Conservation (phyloP, 176 grass and related monocot species). For the Tuctoria greenei region DNA sequence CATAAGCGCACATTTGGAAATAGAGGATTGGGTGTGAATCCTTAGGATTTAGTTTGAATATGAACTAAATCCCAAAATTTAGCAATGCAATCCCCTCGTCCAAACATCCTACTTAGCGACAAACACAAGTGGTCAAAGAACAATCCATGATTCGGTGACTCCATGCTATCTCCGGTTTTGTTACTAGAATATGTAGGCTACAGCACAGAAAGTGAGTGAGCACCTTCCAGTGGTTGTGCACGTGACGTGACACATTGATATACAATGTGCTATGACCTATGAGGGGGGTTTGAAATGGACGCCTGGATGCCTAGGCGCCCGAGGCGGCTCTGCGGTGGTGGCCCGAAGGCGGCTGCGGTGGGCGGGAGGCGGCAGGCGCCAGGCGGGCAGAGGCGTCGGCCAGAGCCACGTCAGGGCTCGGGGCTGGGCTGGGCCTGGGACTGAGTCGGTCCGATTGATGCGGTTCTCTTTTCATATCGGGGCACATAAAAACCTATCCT, state of each 20-base stretch:
- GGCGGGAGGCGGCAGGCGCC: no score
- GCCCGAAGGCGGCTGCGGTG: no score
- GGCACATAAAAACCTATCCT: no score
- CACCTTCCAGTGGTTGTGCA: constrained; percentile 12
- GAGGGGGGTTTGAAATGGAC: no score
- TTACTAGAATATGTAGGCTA: constrained; percentile 15
- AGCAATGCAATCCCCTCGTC: neutral
- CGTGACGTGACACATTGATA: neutral
- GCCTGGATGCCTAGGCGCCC: no score
- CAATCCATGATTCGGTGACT: neutral
- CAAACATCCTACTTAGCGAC: neutral
- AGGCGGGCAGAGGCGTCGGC: no score
- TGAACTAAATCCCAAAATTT: neutral
- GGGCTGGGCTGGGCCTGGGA: no score
- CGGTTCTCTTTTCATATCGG: no score
- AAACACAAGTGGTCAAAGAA: neutral
- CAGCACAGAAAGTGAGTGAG: neutral
- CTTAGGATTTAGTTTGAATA: neutral
- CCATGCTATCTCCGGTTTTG: neutral
- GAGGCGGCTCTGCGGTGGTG: no score
- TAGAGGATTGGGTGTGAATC: constrained; percentile 4
- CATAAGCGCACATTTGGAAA: neutral
- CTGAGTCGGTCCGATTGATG: no score
- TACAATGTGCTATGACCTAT: neutral
- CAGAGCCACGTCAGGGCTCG: no score